These are phyloP conservation scores for Fragosphaeria purpurea DNA, from an alignment of 2,329 filamentous ascomycete species.

Conservation along the genomic window DNA sequence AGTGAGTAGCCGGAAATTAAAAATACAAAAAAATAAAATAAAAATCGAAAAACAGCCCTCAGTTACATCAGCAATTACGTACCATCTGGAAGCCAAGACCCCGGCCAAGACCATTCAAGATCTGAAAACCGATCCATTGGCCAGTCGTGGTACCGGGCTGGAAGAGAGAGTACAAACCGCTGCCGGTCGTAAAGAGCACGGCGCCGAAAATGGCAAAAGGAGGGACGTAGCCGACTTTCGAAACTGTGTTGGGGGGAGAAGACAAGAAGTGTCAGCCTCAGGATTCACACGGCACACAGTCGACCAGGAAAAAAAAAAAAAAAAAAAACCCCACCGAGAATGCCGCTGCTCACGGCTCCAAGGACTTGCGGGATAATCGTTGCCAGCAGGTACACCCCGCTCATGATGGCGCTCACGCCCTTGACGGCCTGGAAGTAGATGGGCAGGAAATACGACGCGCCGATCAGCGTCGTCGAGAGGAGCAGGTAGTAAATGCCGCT, in stretches of 20 bases:
- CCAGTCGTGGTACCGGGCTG: constrained; percentile 16
- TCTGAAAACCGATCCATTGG: constrained; percentile 25
- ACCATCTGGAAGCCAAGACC: constrained; percentile 20
- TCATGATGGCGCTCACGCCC: constrained; percentile 19
- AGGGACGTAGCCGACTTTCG: constrained; percentile 23
- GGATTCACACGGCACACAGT: constrained; percentile 9
- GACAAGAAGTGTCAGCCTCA: constrained; percentile 5
- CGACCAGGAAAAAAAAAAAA: constrained; percentile 1
- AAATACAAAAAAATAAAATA: not conserved
- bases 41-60: constrained; percentile 8
- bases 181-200: constrained; percentile 22
- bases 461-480: constrained; percentile 15
- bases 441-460: constrained; percentile 21
- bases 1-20: not conserved
- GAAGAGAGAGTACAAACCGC: constrained; percentile 25
- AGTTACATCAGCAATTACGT: not conserved
- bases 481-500: constrained; percentile 14
- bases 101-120: constrained; percentile 18
- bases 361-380: constrained; percentile 17
- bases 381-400: constrained; percentile 26
- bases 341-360: constrained; percentile 15
- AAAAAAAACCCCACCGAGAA: not conserved
- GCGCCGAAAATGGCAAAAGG: constrained; percentile 22
- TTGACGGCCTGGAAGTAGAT: constrained; percentile 29
- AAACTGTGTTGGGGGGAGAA: constrained; percentile 8